Evolutionary conservation across 768 basidiomycete species (phyloP), one percentile per base, ranked within the genome.

Genomic region (Mycena filopes): DNA sequence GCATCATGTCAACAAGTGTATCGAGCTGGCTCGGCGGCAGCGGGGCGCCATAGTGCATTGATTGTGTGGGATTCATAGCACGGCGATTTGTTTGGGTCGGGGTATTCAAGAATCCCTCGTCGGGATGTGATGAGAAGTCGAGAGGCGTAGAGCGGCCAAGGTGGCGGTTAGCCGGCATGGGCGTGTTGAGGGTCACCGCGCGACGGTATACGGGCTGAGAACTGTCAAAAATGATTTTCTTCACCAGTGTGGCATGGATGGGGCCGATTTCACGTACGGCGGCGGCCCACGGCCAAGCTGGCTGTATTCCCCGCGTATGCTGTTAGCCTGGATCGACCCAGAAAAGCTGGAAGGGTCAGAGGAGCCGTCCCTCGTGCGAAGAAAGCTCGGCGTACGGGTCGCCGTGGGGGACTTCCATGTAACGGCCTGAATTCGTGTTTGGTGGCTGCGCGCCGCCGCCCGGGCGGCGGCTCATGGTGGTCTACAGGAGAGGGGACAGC

Each of bases 71-170:
- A 9, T 5, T 26, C 28, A 9, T 23, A 12, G 25, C 23, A n/a
- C 23, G 47, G 47, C 23, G 47, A 9, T 9, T 48, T n/a, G 47
- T 48, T n/a, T 48, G 47, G 47, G 47, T 48, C n/a, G 47, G 47
- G 9, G 47, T 48, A 48, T 48, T 43, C n/a, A 21, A 43, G 42
- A 20, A 25, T 21, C 5, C 26, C 12, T 45, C 43, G 18, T 45
- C 43, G 21, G 11, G 21, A 45, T 18, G 21, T 18, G 15, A 7
- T 9, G 43, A n/a, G 43, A 45, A 7, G 18, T 45, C 21, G 43
- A 45, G 43, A 20, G 43, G 21, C 8, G 21, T 20, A n/a, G 43
- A 45, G 11, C 43, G 43, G 11, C 43, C 43, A n/a, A 23, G 43
- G 21, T 9, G 15, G 43, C 21, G 43, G 43, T n/a, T n/a, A n/a